Conservation (phyloP, 2,329 filamentous ascomycete genomes). For the Dactylellina drechsleri region DNA sequence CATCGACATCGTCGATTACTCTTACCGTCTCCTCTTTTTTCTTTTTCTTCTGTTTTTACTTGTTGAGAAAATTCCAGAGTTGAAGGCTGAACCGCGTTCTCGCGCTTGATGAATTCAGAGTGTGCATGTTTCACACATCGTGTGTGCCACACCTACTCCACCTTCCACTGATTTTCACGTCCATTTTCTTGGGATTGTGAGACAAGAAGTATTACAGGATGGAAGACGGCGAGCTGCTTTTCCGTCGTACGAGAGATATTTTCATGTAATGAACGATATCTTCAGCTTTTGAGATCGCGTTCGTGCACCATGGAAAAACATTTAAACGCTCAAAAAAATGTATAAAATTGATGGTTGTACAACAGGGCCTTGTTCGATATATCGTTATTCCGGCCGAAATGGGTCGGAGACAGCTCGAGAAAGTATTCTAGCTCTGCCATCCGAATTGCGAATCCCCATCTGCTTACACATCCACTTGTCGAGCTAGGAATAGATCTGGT, state of each 20-base stretch:
- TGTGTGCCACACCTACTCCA: slow-evolving; percentile 42
- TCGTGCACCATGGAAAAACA: not conserved
- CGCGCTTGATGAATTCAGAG: not conserved
- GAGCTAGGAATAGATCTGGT: slow-evolving; percentile 1
- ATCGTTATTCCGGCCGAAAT: not conserved
- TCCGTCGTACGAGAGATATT: slow-evolving; percentile 32
- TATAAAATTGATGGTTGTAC: too few relatives aligned
- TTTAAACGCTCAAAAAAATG: not conserved
- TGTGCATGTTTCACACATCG: slow-evolving; percentile 41
- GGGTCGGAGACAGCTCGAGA: not conserved
- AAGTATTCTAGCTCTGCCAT: not conserved
- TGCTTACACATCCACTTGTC: slow-evolving; percentile 4
- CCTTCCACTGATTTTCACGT: slow-evolving; percentile 32
- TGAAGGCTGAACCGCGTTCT: slow-evolving; percentile 21
- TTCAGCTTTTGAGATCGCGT: not conserved
- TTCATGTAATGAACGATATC: not conserved
- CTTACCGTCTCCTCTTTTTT: slow-evolving; percentile 20
- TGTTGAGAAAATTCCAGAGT: not conserved
- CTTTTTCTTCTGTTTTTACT: slow-evolving; percentile 8
- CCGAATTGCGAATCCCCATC: slow-evolving; percentile 12
- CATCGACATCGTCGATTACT: slow-evolving; percentile 41
- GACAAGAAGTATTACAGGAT: slow-evolving; percentile 37
- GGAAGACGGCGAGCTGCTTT: slow-evolving; percentile 34
- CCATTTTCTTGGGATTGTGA: slow-evolving; percentile 45
- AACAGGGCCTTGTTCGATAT: too few relatives aligned